phyloP scores from a whole-genome alignment of 257 asterid genomes.

The Paulownia fortunei region DNA sequence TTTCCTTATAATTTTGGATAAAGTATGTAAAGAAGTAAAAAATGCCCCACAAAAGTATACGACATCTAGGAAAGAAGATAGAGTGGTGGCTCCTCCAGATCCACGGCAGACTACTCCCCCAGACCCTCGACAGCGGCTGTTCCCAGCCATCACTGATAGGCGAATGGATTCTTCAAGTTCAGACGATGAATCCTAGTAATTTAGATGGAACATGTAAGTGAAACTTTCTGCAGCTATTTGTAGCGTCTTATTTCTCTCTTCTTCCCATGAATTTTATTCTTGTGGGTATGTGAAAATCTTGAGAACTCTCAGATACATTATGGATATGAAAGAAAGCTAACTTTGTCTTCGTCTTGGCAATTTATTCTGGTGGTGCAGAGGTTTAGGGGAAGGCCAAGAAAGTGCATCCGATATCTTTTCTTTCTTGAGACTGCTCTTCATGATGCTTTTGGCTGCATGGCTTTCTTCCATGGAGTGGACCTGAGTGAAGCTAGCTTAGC shows the following conservation, averaged over 20 bases:
- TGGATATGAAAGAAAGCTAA: conserved; percentile 11
- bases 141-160: conserved; percentile 74
- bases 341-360: not conserved
- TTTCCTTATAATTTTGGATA: conserved; percentile 73
- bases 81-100: conserved; percentile 34
- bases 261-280: too few relatives aligned
- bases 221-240: not conserved
- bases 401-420: not conserved
- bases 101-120: conserved; percentile 31
- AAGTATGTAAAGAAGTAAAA: conserved; percentile 78
- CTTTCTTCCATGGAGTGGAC: not conserved
- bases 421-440: not conserved
- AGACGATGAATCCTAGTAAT: conserved; percentile 60
- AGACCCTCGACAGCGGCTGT: conserved; percentile 61
- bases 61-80: conserved; percentile 44
- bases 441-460: not conserved
- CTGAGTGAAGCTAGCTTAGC: not conserved
- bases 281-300: too few relatives aligned
- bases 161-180: conserved; percentile 70
- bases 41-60: conserved; percentile 45
- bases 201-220: conserved; percentile 14
- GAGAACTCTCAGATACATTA: not conserved
- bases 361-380: not conserved
- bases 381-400: not conserved
- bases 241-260: not conserved